Evolutionary conservation across 1,139 yeast species (phyloP), one percentile per base, ranked within the genome.

Genomic region (Geotrichum candidum): DNA sequence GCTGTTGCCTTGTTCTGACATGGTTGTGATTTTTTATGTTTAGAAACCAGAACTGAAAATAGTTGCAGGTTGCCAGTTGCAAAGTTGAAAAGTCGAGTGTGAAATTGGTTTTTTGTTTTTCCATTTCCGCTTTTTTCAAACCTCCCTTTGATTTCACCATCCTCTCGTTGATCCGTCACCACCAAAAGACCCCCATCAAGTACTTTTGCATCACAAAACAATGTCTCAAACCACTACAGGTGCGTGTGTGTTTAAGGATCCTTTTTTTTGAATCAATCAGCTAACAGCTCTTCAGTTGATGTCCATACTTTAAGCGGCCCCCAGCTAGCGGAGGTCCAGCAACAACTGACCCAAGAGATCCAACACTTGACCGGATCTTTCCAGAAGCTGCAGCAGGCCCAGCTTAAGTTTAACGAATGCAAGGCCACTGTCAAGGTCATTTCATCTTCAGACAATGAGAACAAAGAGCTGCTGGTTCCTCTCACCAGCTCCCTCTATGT

Each of bases 401-500:
- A 88, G 71, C 76, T 82, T 57, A 92, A 89, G 74, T 90, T 92
- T 72, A 82, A 81, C 66, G 97, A 92, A 68, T 94, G 98, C 73
- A 82, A 86, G 15, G 79, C 80, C 46, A 86, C 92, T 65, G 86
- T 94, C 61, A 82, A 84, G 60, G 77, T 78, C 57, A 81, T 90
- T 67, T 80, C 84, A 57, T 69, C 73, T 33, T 75, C 81, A 29
- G 78, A 77, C 52, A 77, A 77, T 46, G 76, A 77, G 22, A 76
- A 78, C 1, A 78, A 81, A 61, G 82, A 83, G 41, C 74, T 94
- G 46, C 78, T 94, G 66, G 90, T 95, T 0, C 99, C 99, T 6
- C 79, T 95, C 66, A 90, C 98, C 0, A 82, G 92, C 53, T 90
- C 97, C 0, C 78, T 94, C 55, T 94, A 95, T 69, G 88, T 94